Conservation (phyloP, 768 basidiomycete species). For the Kwoniella heveanensis region DNA sequence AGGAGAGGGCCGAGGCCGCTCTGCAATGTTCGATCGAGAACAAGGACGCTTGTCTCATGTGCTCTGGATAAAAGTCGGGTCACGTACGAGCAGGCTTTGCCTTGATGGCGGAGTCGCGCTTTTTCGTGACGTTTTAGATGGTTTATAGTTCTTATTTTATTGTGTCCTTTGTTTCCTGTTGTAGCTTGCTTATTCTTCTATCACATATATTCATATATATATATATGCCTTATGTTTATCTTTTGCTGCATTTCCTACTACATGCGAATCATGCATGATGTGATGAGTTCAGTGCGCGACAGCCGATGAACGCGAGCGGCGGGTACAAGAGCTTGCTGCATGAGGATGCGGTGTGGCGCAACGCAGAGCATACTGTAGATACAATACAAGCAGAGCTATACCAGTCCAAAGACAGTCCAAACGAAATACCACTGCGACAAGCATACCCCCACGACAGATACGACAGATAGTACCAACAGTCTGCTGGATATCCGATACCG, state of each 20-base stretch:
- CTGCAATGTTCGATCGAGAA: constrained; percentile 56
- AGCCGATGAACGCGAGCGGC: too few species aligned
- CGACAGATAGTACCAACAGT: too few species aligned
- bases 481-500: too few species aligned
- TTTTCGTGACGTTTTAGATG: constrained; percentile 3
- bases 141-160: neutral
- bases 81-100: neutral
- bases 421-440: too few species aligned
- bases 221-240: neutral
- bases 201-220: neutral
- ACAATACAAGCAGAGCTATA: too few species aligned
- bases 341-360: too few species aligned
- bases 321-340: too few species aligned
- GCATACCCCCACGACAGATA: too few species aligned
- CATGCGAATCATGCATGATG: neutral
- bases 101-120: neutral
- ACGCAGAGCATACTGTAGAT: too few species aligned
- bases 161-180: constrained; percentile 10
- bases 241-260: neutral
- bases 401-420: too few species aligned
- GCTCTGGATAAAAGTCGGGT: constrained; percentile 51
- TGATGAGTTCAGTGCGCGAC: too few species aligned
- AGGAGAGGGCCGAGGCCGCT: constrained; percentile 56
- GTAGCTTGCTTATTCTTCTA: constrained; percentile 4
- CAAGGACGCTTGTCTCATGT: constrained; percentile 55